Evolutionary conservation across 208 protist species (phyloP).

Genomic region (Phytomonas serpens): DNA sequence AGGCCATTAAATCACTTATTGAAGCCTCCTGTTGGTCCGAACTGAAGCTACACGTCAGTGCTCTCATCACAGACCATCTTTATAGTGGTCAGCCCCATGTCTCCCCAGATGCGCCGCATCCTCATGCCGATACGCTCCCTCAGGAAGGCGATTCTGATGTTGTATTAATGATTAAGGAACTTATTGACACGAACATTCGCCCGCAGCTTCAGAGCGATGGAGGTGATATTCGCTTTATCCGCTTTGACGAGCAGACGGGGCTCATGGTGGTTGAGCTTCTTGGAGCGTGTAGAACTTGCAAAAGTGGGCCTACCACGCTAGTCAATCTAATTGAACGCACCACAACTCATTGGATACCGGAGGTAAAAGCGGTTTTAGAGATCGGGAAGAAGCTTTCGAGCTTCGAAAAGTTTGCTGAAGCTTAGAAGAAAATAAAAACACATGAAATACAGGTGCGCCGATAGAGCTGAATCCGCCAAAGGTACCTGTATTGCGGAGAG

Average conservation of each 20-base stretch:
- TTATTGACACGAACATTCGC: conserved; percentile 73
- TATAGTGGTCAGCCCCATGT: conserved; percentile 69
- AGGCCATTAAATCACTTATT: conserved; percentile 48
- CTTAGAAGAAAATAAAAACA: neutral
- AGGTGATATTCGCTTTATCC: conserved; percentile 82
- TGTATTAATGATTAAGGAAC: conserved; percentile 88
- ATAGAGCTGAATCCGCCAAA: neutral
- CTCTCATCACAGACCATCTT: conserved; percentile 78
- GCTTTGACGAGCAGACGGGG: conserved; percentile 40
- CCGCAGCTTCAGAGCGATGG: conserved; percentile 89
- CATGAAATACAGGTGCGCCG: neutral
- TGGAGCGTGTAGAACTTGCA: conserved; percentile 86
- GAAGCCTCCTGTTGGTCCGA: conserved; percentile 63
- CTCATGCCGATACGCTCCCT: conserved; percentile 80
- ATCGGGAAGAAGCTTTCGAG: conserved; percentile 21
- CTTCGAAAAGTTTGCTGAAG: conserved; percentile 19
- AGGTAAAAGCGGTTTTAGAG: conserved; percentile 66
- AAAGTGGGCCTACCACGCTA: conserved; percentile 77
- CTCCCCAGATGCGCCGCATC: conserved; percentile 59
- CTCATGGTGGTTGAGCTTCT: conserved; percentile 85
- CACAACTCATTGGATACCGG: conserved; percentile 85
- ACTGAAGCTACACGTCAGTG: conserved; percentile 74
- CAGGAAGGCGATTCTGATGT: conserved; percentile 77
- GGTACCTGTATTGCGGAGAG: neutral
- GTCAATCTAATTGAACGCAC: conserved; percentile 87